Evolutionary conservation across 306 rosid genomes (phyloP), one percentile per base, ranked within the genome.

Genomic region (Carpinus fangiana): DNA sequence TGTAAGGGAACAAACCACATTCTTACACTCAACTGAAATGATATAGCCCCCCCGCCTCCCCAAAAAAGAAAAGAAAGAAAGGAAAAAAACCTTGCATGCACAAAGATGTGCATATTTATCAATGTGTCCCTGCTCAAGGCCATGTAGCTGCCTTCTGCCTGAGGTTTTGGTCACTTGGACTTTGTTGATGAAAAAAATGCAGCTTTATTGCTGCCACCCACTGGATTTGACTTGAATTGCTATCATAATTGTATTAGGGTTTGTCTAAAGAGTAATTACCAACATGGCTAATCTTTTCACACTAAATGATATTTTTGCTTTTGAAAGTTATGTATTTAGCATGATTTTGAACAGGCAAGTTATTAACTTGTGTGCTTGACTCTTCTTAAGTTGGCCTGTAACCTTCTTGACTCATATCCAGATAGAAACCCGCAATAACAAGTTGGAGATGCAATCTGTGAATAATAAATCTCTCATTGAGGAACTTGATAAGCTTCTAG

Each of bases 391-490:
- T 83, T 64, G 20, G 64, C 81, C 16, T 41, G n/a, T 73, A 48
- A 84, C 56, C 56, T 62, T 57, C 47, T 56, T 77, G 74, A 67
- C 51, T n/a, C 16, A n/a, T 84, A 75, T 74, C 59, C 92, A 95
- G 99, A 95, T 95, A 76, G 99, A 95, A 87, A 90, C 72, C 23
- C 97, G 97, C 79, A 95, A 92, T 77, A 95, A 95, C 90, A 95
- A 91, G 84, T 81, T 95, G 89, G 98, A 92, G 85, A 91, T 83
- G 90, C 98, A 95, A 85, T 90, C 93, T 70, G 93, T 92, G 78
- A 95, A 95, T 78, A 91, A 88, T 76, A 87, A 69, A 89, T 73
- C 91, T 78, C 98, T 95, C 79, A 88, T 95, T 69, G 91, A 72
- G 80, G 96, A 92, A 82, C 92, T 95, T 18, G 98, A 95, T 80